phyloP scores from a whole-genome alignment of 352 stramenopile species.

The Phytophthora constricta region DNA sequence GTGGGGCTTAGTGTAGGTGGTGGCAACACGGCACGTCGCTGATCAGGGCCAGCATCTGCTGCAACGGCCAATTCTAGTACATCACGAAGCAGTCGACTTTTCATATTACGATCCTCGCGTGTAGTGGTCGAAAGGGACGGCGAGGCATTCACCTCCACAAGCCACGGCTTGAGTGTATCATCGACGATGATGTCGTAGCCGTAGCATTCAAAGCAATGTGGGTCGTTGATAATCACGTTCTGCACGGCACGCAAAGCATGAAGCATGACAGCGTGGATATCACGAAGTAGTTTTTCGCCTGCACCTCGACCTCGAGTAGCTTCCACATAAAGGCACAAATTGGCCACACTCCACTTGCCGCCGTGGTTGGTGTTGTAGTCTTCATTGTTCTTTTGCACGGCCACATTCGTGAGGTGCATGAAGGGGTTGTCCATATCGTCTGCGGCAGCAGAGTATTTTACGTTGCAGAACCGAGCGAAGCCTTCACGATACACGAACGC shows the following conservation, averaged over 20 bases:
- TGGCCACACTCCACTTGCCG: constrained; percentile 91
- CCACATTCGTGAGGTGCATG: constrained; percentile 90
- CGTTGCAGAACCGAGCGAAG: constrained; percentile 94
- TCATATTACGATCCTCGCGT: constrained; percentile 80
- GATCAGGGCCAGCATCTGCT: constrained; percentile 50
- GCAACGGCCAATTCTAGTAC: constrained; percentile 72
- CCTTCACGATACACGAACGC: constrained; percentile 85
- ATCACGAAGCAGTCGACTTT: constrained; percentile 72
- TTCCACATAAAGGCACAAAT: constrained; percentile 88
- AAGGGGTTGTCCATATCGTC: constrained; percentile 93
- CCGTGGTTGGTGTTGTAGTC: constrained; percentile 93
- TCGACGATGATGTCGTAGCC: constrained; percentile 96
- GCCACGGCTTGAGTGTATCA: constrained; percentile 91
- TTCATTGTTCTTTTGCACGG: constrained; percentile 91
- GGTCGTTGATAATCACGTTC: constrained; percentile 93
- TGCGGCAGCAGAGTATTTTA: constrained; percentile 85
- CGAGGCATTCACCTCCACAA: constrained; percentile 91
- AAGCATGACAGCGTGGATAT: constrained; percentile 86
- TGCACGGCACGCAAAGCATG: constrained; percentile 90
- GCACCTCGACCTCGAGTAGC: constrained; percentile 58
- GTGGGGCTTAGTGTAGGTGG: constrained; percentile 56
- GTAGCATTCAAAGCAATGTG: constrained; percentile 95
- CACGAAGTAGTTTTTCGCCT: constrained; percentile 64
- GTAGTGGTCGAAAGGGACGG: constrained; percentile 79
- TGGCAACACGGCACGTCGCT: constrained; percentile 46